Percentiles rank a stretch among this genome's conserved stretches.
Evolutionary conservation across 2,329 filamentous ascomycete species (phyloP).

Genomic region (Parastagonospora avenae): DNA sequence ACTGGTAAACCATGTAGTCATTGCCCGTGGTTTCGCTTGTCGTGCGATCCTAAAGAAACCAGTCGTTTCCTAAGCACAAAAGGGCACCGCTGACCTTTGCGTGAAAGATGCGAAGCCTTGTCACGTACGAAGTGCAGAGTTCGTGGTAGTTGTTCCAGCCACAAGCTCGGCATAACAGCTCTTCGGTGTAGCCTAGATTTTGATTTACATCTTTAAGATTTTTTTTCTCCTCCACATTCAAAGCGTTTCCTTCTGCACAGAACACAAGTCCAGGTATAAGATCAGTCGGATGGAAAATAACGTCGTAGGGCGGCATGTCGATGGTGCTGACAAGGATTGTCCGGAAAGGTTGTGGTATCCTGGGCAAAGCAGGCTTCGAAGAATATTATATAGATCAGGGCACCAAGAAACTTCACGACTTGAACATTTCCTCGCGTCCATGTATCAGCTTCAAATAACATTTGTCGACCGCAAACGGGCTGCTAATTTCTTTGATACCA

Average conservation of each 20-base stretch:
- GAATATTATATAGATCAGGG: neutral
- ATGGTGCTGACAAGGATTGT: neutral
- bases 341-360: neutral
- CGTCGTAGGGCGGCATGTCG: neutral
- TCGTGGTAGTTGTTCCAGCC: conserved; percentile 7
- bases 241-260: neutral
- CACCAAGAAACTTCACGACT: neutral
- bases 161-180: conserved; percentile 8
- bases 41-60: conserved; percentile 8
- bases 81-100: neutral
- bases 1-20: conserved; percentile 7
- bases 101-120: conserved; percentile 3
- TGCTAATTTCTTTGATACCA: neutral
- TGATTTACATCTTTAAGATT: neutral
- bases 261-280: conserved; percentile 1
- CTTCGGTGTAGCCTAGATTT: neutral
- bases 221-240: neutral
- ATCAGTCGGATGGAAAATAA: neutral
- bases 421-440: neutral
- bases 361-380: neutral
- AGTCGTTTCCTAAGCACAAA: conserved; percentile 7
- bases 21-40: conserved; percentile 1
- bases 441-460: neutral
- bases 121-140: conserved; percentile 1
- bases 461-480: neutral